Base-by-base conservation (phyloP, 1,284 basidiomycete species). In the Nidula niveotomentosa region DNA sequence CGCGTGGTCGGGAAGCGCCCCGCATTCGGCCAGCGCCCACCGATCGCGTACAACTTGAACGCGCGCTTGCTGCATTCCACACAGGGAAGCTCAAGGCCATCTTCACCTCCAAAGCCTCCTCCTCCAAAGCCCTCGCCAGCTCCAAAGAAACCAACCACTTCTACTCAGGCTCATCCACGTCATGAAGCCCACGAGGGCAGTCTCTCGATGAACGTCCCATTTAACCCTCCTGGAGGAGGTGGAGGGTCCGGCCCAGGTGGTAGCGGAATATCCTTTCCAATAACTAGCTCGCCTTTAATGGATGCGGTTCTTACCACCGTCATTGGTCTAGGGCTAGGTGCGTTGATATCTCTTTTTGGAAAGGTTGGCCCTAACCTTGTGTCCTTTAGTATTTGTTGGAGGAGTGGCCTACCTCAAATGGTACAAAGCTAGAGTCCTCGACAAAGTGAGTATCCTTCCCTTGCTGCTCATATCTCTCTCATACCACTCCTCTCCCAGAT, bases 341-440 rank as follows among this genome's bases (percentile, higher is more conserved):
- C 60, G 75, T 34, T 23, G 30, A 36, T 50, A 34, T 43, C 35
- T 36, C 9, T n/a, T 23, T 23, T 8, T 30, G 17, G 52, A 30
- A 41, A 13, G 37, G 10, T 37, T 46, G 36, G 36, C 34, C 49
- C 37, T 48, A 34, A 10, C 51, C 9, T 23, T 23, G 23, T 23
- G 23, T 23, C 23, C 23, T 23, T 23, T 60, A 86, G 83, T 88
- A 4, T 88, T 90, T 62, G 60, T 83, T 23, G 88, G 89, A 23
- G 91, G 92, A 52, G 73, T 90, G 12, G 80, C 79, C 9, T 92
- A 93, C 69, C 71, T 91, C 51, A 73, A 76, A 35, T 92, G 86
- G 86, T 93, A 93, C 73, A 93, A 93, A 72, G 81, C 80, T 60
- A 85, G 86, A 65, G 90, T 93, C 8, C 75, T 92, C n/a, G 74